Conservation (phyloP, 192 early-diverging fungal genomes). For the Rhizoclosmatium globosum region DNA sequence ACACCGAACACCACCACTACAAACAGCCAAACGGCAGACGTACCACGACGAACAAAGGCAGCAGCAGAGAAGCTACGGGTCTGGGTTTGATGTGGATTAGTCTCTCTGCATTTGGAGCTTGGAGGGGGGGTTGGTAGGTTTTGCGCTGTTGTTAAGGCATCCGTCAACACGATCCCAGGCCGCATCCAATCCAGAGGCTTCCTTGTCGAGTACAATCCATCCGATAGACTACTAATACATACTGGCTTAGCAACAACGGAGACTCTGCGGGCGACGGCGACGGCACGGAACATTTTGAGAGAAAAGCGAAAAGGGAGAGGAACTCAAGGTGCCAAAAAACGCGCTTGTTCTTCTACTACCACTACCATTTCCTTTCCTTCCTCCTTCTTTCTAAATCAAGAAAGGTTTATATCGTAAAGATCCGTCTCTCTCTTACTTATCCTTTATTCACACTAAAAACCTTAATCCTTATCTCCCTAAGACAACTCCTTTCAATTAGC, state of each 20-base stretch:
- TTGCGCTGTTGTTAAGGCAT: neutral
- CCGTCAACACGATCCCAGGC: neutral
- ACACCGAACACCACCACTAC: too few species aligned
- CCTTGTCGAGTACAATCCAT: neutral
- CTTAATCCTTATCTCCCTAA: too few species aligned
- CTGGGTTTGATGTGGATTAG: neutral
- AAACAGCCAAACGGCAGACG: neutral
- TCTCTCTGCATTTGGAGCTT: neutral
- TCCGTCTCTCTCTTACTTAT: neutral
- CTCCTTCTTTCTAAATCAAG: neutral
- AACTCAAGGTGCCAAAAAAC: neutral
- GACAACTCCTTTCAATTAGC: neutral
- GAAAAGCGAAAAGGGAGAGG: neutral
- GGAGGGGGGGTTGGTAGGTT: neutral
- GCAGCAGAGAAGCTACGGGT: slow-evolving; percentile 21
- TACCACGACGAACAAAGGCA: slow-evolving; percentile 16
- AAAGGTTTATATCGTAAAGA: neutral
- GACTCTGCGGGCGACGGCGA: neutral
- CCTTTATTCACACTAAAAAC: too few species aligned
- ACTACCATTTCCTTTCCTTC: neutral
- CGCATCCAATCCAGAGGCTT: neutral
- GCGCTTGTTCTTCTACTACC: neutral
- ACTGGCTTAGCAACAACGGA: slow-evolving; percentile 9
- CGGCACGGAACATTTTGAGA: neutral
- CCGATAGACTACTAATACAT: too few species aligned